Evolutionary conservation across 495 filamentous ascomycete genomes (phyloP).

Genomic region (Neurospora sp.): DNA sequence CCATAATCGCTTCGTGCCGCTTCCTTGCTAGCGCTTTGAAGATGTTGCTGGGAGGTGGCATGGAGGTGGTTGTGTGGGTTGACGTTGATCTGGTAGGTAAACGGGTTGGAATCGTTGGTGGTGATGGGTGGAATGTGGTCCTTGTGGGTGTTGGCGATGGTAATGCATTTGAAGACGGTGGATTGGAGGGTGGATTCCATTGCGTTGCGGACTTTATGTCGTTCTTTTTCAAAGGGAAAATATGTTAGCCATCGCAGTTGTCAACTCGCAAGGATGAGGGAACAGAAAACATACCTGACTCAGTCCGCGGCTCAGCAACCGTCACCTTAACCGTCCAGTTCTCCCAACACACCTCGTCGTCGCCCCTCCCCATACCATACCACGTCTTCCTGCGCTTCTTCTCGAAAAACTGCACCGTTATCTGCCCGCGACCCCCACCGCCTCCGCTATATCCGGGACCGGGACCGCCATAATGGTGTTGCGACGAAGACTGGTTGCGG

Average conservation of each 20-base stretch:
- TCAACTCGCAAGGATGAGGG: background rate
- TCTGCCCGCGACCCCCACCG: constrained; percentile 54
- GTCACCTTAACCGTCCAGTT: constrained; percentile 89
- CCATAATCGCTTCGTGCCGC: background rate
- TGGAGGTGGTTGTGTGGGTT: constrained; percentile 18
- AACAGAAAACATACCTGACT: constrained; percentile 54
- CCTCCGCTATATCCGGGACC: constrained; percentile 1
- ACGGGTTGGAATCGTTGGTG: constrained; percentile 83
- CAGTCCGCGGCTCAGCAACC: constrained; percentile 76
- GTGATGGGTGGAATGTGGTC: constrained; percentile 98
- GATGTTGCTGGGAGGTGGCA: background rate
- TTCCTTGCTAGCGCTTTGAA: constrained; percentile 6
- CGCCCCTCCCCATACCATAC: constrained; percentile 58
- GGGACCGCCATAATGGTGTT: constrained; percentile 5
- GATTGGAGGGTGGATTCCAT: constrained; percentile 82
- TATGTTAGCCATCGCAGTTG: background rate
- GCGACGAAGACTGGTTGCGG: constrained; percentile 23
- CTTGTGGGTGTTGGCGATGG: constrained; percentile 75
- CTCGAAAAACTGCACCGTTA: constrained; percentile 91
- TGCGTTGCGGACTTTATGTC: constrained; percentile 73
- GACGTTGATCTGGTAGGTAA: constrained; percentile 85
- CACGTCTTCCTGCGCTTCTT: constrained; percentile 76
- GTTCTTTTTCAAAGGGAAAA: constrained; percentile 49
- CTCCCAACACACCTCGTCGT: constrained; percentile 96
- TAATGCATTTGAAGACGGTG: constrained; percentile 78